Percentiles rank a stretch among this genome's conserved stretches.
These are phyloP conservation scores for Suhomyces wounanorum DNA, from an alignment of 1,139 yeast species.

Conservation along the genomic window DNA sequence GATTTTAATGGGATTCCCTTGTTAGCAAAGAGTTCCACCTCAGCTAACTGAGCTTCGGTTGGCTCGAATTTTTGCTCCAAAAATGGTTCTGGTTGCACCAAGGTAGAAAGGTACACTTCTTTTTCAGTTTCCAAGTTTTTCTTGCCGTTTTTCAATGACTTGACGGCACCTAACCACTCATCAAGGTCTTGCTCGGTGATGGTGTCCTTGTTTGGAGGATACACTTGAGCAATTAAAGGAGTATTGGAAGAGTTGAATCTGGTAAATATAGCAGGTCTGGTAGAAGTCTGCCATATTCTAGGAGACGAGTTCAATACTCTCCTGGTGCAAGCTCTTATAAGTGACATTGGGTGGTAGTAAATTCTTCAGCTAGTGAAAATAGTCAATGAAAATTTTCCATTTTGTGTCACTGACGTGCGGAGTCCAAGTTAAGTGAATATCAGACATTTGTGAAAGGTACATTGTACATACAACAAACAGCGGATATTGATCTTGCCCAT, in stretches of 20 bases:
- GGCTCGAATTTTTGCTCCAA: constrained; percentile 53
- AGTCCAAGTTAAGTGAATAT: constrained; percentile 3
- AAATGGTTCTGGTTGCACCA: constrained; percentile 37
- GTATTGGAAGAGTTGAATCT: constrained; percentile 18
- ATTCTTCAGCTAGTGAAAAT: constrained; percentile 1
- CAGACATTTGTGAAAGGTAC: too few relatives aligned
- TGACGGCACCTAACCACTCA: constrained; percentile 64
- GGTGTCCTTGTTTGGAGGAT: constrained; percentile 39
- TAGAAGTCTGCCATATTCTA: constrained; percentile 8
- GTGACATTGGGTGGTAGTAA: constrained; percentile 12
- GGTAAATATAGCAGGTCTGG: constrained; percentile 7
- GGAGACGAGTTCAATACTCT: constrained; percentile 5
- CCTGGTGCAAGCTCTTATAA: constrained; percentile 13
- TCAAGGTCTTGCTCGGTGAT: constrained; percentile 62
- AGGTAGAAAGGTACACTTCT: constrained; percentile 47
- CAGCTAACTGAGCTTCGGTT: constrained; percentile 57
- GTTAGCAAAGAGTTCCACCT: constrained; percentile 51
- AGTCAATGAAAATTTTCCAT: constrained; percentile 7
- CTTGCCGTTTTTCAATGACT: constrained; percentile 52
- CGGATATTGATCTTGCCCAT: too few relatives aligned
- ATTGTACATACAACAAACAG: too few relatives aligned
- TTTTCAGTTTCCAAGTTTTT: constrained; percentile 37
- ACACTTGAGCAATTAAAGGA: constrained; percentile 39
- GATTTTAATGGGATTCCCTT: constrained; percentile 60
- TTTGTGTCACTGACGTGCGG: constrained; percentile 11